Evolutionary conservation across 163 green algal genomes (phyloP).

Genomic region (Scenedesmus sp.): DNA sequence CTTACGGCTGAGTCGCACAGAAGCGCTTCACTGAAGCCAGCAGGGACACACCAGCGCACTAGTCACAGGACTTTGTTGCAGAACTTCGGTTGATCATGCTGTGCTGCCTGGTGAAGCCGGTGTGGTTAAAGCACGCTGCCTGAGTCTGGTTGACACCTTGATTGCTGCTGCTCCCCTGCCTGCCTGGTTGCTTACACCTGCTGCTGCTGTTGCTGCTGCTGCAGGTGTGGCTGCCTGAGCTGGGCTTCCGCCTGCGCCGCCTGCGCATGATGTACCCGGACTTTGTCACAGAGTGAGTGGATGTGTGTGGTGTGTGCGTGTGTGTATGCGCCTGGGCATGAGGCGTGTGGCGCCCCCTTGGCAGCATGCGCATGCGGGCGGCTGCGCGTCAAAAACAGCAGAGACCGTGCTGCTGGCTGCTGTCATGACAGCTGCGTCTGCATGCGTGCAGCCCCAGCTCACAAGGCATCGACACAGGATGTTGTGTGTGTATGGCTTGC

Average conservation of each 20-base stretch:
- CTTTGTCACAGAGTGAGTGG: conserved; percentile 48
- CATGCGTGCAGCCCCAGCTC: no score
- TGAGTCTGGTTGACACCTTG: neutral
- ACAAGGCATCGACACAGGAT: no score
- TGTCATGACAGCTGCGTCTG: neutral
- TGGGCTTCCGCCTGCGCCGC: conserved; percentile 46
- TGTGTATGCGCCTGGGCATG: neutral
- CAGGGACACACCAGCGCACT: neutral
- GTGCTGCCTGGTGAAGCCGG: neutral
- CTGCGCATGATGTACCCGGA: conserved; percentile 56
- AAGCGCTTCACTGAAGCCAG: neutral
- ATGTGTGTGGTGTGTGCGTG: neutral
- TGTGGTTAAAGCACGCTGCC: neutral
- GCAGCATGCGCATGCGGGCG: no score
- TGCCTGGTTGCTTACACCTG: neutral
- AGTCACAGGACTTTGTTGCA: no score
- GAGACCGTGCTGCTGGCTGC: neutral
- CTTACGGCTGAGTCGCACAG: no score
- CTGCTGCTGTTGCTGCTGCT: conserved; percentile 5
- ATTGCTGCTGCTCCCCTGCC: neutral
- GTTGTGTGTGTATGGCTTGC: no score
- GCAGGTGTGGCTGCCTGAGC: conserved; percentile 45
- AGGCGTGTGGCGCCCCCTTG: no score
- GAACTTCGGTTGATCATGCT: no score
- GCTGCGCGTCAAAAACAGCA: no score